These are phyloP conservation scores for Papiliotrema nemorosa DNA, from an alignment of 1,284 basidiomycete species.

Conservation along the genomic window DNA sequence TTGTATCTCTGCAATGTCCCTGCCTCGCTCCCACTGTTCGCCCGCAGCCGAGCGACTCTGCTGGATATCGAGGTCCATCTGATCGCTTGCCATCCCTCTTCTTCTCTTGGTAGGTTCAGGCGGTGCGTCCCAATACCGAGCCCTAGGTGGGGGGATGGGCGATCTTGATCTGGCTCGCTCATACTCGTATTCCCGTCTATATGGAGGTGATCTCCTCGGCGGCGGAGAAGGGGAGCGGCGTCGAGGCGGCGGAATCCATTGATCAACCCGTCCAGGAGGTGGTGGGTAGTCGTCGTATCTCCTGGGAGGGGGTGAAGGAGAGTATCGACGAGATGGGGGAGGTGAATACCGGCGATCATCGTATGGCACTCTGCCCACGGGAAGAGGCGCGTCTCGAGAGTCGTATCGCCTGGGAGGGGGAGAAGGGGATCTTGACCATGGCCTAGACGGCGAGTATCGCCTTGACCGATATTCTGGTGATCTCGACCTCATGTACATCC, in stretches of 20 bases:
- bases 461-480: constrained; percentile 15
- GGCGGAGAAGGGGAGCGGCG: too few relatives aligned
- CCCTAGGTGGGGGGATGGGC: too few relatives aligned
- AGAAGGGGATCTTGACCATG: constrained; percentile 19
- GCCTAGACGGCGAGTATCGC: constrained; percentile 31
- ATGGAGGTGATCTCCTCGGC: too few relatives aligned
- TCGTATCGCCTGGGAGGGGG: constrained; percentile 14
- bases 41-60: background rate
- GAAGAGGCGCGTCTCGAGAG: too few relatives aligned
- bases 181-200: too few relatives aligned
- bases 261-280: background rate
- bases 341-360: constrained; percentile 13
- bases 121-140: too few relatives aligned
- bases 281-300: background rate
- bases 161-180: too few relatives aligned
- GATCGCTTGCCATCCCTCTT: too few relatives aligned
- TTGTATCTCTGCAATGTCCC: background rate
- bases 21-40: background rate
- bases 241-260: background rate
- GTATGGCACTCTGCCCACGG: constrained; percentile 1
- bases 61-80: too few relatives aligned
- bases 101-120: too few relatives aligned
- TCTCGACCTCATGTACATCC: constrained; percentile 9
- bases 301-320: constrained; percentile 2
- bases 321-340: constrained; percentile 4